Evolutionary conservation across 2,329 filamentous ascomycete species (phyloP).

Genomic region (Dothistroma pini): DNA sequence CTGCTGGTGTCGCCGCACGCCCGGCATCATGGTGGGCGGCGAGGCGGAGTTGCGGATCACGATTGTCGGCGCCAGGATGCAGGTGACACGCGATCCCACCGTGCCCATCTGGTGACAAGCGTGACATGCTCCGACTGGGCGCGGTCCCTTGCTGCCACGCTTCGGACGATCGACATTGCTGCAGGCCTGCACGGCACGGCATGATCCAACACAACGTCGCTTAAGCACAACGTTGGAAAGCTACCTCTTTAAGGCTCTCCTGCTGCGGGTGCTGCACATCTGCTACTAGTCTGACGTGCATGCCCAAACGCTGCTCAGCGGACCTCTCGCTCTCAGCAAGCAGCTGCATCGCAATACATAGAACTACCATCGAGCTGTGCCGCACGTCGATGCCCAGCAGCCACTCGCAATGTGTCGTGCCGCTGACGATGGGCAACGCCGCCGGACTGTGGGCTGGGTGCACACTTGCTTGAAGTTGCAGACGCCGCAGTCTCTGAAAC

Average conservation of each 20-base stretch:
- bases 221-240: conserved; percentile 3
- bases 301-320: background rate
- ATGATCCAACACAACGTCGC: conserved; percentile 6
- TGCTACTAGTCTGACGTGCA: background rate
- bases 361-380: too few species aligned
- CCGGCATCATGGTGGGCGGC: background rate
- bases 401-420: too few species aligned
- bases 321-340: background rate
- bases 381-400: too few species aligned
- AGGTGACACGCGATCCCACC: conserved; percentile 1
- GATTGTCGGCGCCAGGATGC: conserved; percentile 4
- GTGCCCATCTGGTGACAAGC: too few species aligned
- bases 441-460: too few species aligned
- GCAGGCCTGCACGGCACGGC: conserved; percentile 3
- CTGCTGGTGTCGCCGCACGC: background rate
- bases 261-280: background rate
- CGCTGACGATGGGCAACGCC: too few species aligned
- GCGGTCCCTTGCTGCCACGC: conserved; percentile 2
- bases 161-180: conserved; percentile 1
- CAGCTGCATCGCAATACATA: too few species aligned
- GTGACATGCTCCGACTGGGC: background rate
- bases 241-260: background rate
- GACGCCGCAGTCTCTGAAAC: conserved; percentile 2
- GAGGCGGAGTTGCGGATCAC: background rate
- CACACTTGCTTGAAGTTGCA: background rate